Evolutionary conservation across 2,329 filamentous ascomycete genomes (phyloP).

Genomic region (Lachnellula occidentalis): DNA sequence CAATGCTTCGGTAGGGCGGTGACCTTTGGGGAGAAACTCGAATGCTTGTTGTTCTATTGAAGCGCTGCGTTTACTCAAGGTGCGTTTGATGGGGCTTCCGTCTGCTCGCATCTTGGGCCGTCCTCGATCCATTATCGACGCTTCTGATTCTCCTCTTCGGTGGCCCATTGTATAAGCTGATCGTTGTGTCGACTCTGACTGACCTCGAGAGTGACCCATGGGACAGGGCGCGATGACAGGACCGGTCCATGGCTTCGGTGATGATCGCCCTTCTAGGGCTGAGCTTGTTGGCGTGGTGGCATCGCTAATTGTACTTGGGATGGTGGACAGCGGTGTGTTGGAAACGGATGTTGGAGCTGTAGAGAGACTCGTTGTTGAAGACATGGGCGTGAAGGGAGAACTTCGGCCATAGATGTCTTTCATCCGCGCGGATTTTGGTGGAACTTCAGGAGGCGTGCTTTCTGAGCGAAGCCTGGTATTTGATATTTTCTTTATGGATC

Average conservation of each 20-base stretch:
- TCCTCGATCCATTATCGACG: slow-evolving; percentile 55
- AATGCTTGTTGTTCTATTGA: slow-evolving; percentile 50
- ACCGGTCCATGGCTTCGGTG: slow-evolving; percentile 21
- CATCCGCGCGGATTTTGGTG: slow-evolving; percentile 37
- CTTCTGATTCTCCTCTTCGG: slow-evolving; percentile 51
- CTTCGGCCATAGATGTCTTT: slow-evolving; percentile 39
- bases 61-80: slow-evolving; percentile 2
- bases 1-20: slow-evolving; percentile 47
- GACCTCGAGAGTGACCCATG: slow-evolving; percentile 18
- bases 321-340: slow-evolving; percentile 16
- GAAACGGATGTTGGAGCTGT: slow-evolving; percentile 21
- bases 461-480: slow-evolving; percentile 41
- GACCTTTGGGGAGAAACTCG: slow-evolving; percentile 55
- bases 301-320: neutral
- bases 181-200: slow-evolving; percentile 25
- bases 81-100: slow-evolving; percentile 32
- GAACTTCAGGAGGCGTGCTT: slow-evolving; percentile 38
- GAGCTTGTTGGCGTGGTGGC: neutral
- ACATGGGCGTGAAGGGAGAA: slow-evolving; percentile 39
- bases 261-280: slow-evolving; percentile 10
- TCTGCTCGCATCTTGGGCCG: slow-evolving; percentile 52
- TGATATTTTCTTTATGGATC: slow-evolving; percentile 17
- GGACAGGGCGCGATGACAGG: slow-evolving; percentile 3
- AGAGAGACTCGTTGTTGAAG: slow-evolving; percentile 26
- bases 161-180: slow-evolving; percentile 33